These are phyloP conservation scores for Kalanchoe fedtschenkoi DNA, from an alignment of 164 flowering plant species.

Conservation along the genomic window DNA sequence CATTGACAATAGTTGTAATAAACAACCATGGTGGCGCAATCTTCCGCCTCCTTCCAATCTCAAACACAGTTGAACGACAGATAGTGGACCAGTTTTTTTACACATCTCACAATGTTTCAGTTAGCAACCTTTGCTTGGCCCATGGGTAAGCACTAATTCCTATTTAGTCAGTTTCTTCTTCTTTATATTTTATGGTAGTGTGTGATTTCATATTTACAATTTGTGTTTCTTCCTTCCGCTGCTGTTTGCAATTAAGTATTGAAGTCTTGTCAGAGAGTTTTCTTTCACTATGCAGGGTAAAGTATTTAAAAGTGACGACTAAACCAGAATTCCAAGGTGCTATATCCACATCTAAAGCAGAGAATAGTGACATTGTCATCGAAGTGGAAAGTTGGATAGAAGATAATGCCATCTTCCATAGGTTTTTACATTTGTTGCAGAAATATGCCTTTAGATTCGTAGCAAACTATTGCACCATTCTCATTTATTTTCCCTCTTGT, in stretches of 20 bases:
- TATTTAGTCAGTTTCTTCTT: background rate
- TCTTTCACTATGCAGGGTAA: constrained; percentile 42
- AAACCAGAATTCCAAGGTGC: constrained; percentile 63
- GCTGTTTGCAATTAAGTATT: background rate
- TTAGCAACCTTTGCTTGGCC: constrained; percentile 59
- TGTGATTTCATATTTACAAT: background rate
- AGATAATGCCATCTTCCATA: constrained; percentile 66
- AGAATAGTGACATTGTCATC: constrained; percentile 46
- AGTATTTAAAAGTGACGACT: constrained; percentile 54
- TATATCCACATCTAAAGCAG: constrained; percentile 32
- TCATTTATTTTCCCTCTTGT: constrained; percentile 5
- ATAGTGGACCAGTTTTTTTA: constrained; percentile 64
- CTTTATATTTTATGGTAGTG: background rate
- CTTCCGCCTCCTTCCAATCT: constrained; percentile 90
- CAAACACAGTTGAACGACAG: constrained; percentile 35
- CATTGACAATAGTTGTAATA: constrained; percentile 64
- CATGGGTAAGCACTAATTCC: constrained; percentile 57
- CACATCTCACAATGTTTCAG: constrained; percentile 64
- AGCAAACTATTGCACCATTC: background rate
- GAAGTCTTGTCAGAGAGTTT: background rate
- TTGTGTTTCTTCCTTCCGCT: background rate
- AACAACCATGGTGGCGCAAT: constrained; percentile 98
- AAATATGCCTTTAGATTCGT: background rate
- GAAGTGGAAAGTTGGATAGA: constrained; percentile 81
- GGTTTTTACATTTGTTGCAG: constrained; percentile 26